phyloP scores from a whole-genome alignment of 352 stramenopile genomes.

The Phytophthora cajani region DNA sequence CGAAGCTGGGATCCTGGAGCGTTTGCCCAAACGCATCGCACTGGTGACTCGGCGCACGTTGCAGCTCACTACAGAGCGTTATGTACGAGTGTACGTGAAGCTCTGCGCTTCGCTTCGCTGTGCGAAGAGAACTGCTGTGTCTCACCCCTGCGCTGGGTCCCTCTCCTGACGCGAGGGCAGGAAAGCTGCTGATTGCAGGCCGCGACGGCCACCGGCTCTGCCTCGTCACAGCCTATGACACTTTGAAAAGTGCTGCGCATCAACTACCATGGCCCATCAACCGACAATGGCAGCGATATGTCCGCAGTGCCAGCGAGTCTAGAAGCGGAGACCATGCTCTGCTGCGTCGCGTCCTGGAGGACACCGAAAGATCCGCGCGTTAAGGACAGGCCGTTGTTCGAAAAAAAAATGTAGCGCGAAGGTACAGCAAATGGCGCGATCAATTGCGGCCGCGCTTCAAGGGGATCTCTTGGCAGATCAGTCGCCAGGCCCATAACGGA shows the following conservation, averaged over 20 bases:
- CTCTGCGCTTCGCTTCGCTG: no score
- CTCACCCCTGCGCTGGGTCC: not conserved
- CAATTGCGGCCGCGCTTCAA: constrained; percentile 15
- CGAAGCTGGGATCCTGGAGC: not conserved
- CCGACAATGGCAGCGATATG: not conserved
- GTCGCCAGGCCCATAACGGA: constrained; percentile 20
- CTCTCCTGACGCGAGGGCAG: constrained; percentile 1
- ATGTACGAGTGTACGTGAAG: no score
- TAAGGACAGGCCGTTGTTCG: not conserved
- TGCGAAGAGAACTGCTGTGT: not conserved
- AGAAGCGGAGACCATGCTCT: not conserved
- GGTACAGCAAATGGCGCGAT: constrained; percentile 6
- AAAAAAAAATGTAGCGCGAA: constrained; percentile 13
- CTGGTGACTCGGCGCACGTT: not conserved
- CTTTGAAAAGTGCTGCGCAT: not conserved
- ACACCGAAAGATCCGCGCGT: not conserved
- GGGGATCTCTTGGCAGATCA: constrained; percentile 19
- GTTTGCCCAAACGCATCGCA: not conserved
- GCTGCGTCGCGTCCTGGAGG: not conserved
- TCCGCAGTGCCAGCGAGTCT: not conserved
- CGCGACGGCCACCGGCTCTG: no score
- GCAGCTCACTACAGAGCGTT: not conserved
- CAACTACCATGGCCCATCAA: not conserved
- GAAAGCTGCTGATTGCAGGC: constrained; percentile 5
- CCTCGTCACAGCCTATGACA: not conserved